These are phyloP conservation scores for Globisporangium nagaii DNA, from an alignment of 352 stramenopile species.

Conservation along the genomic window DNA sequence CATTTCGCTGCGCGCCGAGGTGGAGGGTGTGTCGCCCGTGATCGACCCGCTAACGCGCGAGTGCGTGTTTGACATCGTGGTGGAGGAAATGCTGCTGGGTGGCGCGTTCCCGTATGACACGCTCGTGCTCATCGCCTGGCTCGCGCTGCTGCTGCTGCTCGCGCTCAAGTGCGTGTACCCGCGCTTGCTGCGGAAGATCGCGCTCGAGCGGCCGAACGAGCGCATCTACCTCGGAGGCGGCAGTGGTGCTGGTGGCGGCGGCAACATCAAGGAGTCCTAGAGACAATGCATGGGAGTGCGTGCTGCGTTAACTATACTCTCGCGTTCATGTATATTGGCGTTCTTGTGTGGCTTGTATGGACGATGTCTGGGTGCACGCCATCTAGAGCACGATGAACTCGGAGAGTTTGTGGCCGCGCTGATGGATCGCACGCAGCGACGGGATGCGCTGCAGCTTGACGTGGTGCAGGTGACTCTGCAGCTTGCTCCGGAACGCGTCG, in stretches of 20 bases:
- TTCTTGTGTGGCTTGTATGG: background rate
- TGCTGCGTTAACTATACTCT: too few species aligned
- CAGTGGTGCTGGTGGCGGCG: too few species aligned
- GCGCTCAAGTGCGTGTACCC: conserved; percentile 33
- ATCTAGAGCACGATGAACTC: conserved; percentile 20
- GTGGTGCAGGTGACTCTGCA: conserved; percentile 44
- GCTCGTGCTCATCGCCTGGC: conserved; percentile 49
- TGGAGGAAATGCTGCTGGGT: conserved; percentile 59
- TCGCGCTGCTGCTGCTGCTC: conserved; percentile 32
- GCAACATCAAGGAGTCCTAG: conserved; percentile 24
- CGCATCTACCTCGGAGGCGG: background rate
- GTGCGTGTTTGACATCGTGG: conserved; percentile 70
- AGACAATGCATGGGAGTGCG: too few species aligned
- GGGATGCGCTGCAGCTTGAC: conserved; percentile 63
- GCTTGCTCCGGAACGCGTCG: conserved; percentile 28
- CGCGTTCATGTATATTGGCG: too few species aligned
- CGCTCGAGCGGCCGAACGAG: conserved; percentile 37
- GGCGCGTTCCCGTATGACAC: conserved; percentile 48
- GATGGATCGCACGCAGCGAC: conserved; percentile 11
- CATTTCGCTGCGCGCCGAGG: conserved; percentile 34
- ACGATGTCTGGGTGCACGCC: background rate
- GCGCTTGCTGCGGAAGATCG: conserved; percentile 48
- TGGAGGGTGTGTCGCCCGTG: conserved; percentile 45
- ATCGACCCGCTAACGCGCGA: conserved; percentile 26
- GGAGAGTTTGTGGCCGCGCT: conserved; percentile 11